These are phyloP conservation scores for Bonnemaisonia californica DNA, from an alignment of 31 red algal species.

Conservation along the genomic window DNA sequence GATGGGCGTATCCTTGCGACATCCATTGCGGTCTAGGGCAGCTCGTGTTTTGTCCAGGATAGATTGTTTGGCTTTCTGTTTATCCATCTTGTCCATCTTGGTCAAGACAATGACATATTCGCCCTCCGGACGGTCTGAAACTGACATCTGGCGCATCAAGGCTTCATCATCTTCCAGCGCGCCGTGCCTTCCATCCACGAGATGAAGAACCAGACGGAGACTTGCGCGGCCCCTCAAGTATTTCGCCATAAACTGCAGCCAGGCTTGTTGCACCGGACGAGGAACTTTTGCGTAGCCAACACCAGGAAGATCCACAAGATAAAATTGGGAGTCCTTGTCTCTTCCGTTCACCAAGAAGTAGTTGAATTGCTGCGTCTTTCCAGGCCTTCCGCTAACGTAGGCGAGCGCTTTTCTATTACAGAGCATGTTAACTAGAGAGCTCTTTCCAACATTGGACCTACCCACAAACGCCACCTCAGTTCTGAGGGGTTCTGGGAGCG, in stretches of 20 bases:
- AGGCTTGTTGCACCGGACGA: constrained; percentile 54
- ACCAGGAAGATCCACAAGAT: constrained; percentile 92
- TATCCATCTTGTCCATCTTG: constrained; percentile 91
- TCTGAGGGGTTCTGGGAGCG: constrained; percentile 63
- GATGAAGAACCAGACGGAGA: constrained; percentile 81
- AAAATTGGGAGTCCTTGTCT: constrained; percentile 57
- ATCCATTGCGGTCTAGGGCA: constrained; percentile 53
- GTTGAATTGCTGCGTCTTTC: constrained; percentile 97
- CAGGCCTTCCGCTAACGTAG: constrained; percentile 76
- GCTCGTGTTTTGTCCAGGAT: constrained; percentile 33
- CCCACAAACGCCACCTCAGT: constrained; percentile 91
- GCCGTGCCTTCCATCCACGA: constrained; percentile 88
- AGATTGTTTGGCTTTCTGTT: constrained; percentile 47
- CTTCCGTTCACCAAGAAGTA: constrained; percentile 90
- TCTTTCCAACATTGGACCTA: constrained; percentile 97
- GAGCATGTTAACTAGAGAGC: constrained; percentile 90
- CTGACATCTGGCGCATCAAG: constrained; percentile 68
- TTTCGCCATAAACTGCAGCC: constrained; percentile 67
- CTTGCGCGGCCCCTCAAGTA: constrained; percentile 70
- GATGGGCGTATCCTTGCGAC: constrained; percentile 52
- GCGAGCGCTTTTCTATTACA: constrained; percentile 82
- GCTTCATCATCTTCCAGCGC: constrained; percentile 71
- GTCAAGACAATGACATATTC: constrained; percentile 90
- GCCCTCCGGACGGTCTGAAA: not conserved
- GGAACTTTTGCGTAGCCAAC: constrained; percentile 92